These are phyloP conservation scores for Aureobasidium pullulans DNA, from an alignment of 2,329 filamentous ascomycete genomes.

Conservation along the genomic window DNA sequence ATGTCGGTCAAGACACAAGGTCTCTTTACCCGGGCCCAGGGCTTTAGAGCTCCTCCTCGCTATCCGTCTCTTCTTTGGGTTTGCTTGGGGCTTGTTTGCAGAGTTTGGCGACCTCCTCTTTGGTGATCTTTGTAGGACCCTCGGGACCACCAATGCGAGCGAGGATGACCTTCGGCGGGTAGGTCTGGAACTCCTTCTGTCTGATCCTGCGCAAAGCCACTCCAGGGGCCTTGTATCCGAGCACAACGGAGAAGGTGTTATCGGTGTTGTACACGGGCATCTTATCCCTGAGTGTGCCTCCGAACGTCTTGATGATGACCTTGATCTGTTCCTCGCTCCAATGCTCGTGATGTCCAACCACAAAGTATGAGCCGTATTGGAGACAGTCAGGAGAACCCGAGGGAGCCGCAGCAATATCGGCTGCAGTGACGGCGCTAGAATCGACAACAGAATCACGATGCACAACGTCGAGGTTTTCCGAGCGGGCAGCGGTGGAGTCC, in stretches of 20 bases:
- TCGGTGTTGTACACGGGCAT: background rate
- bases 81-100: background rate
- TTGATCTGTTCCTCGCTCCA: constrained; percentile 12
- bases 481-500: background rate
- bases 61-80: background rate
- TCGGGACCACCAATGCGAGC: background rate
- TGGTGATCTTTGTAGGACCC: background rate
- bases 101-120: background rate
- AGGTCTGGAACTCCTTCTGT: background rate
- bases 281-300: constrained; percentile 9
- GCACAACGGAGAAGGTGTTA: constrained; percentile 9
- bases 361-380: background rate
- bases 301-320: constrained; percentile 13
- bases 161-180: background rate
- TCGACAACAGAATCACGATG: background rate
- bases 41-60: background rate
- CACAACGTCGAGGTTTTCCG: background rate
- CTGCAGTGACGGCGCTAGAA: background rate
- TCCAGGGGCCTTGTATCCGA: constrained; percentile 10
- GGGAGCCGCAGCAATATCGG: constrained; percentile 7
- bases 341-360: constrained; percentile 15
- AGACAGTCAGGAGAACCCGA: constrained; percentile 9
- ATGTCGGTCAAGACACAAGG: too few species aligned
- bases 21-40: too few species aligned
- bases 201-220: background rate